Base-by-base conservation (phyloP, 768 basidiomycete genomes). In the Tricholoma hemisulphureum region DNA sequence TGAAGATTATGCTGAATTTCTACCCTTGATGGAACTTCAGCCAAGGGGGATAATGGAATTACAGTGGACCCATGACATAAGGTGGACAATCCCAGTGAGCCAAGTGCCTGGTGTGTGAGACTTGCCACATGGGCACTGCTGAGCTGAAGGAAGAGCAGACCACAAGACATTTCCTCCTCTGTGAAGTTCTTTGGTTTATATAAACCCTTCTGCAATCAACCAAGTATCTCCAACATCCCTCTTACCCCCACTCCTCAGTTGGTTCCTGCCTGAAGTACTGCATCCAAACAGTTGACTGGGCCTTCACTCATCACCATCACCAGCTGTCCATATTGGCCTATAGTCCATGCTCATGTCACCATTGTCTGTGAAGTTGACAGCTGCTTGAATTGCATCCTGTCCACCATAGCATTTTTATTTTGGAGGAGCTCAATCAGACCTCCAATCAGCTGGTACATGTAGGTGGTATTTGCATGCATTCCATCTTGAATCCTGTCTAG, bases 371-470 rank as follows among this genome's bases (percentile, higher is more conserved):
- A 21, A 35, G 13, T 46, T 9, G n/a, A 21, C 21, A 46, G 43
- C 24, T 46, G 20, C 24, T 21, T 46, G 24, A 46, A 46, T 46
- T 18, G 43, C 20, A 46, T 21, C 9, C 21, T 20, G 24, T 46
- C 43, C 43, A 46, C 21, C 21, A 26, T 26, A 21, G 58, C 54
- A 23, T 29, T 32, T n/a, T 53, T 56, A 20, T 23, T 9, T 3
- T 39, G 5, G 1, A 61, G 7, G 4, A 43, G 21, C n/a, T 26
- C 8, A 1, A 61, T 34, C 2, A 61, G 60, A 16, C 60, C 53
- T 24, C 53, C 57, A 18, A 61, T 53, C 1, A 57, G 55, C 24
- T 58, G 54, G 23, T n/a, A 61, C 1, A 51, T 37, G 2, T 18
- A 14, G 2, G 57, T 41, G 4, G 57, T 50, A 31, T 51, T 48